These are phyloP conservation scores for Carex pumila DNA, from an alignment of 176 grass and related monocot genomes.

Conservation along the genomic window DNA sequence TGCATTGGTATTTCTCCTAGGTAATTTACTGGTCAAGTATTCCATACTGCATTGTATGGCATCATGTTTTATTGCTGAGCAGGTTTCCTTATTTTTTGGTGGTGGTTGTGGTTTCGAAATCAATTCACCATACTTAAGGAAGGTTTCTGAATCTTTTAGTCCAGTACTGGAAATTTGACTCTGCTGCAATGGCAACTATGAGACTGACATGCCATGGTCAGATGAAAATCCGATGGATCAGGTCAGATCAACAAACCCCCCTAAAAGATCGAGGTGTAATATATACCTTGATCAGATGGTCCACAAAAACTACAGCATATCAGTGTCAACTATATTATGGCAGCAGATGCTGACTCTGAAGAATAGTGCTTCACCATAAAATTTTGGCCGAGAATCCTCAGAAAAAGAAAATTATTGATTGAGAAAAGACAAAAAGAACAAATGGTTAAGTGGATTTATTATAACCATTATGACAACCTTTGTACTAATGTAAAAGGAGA, in stretches of 20 bases:
- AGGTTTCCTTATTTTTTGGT: background rate
- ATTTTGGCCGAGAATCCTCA: background rate
- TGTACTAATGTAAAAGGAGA: background rate
- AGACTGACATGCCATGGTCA: no score
- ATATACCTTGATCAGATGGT: background rate
- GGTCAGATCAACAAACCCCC: background rate
- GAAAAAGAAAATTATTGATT: background rate
- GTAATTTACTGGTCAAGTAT: constrained; percentile 26
- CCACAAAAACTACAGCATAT: background rate
- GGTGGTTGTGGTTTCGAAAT: background rate
- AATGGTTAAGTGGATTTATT: background rate
- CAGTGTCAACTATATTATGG: background rate
- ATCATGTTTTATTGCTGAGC: background rate
- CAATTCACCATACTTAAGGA: background rate
- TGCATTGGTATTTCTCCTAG: constrained; percentile 54
- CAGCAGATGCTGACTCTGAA: background rate
- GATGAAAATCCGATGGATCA: background rate
- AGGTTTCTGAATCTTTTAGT: background rate
- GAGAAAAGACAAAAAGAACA: no score
- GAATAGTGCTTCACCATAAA: background rate
- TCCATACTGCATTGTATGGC: background rate
- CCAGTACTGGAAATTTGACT: background rate
- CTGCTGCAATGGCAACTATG: background rate
- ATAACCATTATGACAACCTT: background rate
- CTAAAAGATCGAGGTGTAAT: no score